Conservation (phyloP, 768 basidiomycete species). For the Tylopilus rubrobrunneus region DNA sequence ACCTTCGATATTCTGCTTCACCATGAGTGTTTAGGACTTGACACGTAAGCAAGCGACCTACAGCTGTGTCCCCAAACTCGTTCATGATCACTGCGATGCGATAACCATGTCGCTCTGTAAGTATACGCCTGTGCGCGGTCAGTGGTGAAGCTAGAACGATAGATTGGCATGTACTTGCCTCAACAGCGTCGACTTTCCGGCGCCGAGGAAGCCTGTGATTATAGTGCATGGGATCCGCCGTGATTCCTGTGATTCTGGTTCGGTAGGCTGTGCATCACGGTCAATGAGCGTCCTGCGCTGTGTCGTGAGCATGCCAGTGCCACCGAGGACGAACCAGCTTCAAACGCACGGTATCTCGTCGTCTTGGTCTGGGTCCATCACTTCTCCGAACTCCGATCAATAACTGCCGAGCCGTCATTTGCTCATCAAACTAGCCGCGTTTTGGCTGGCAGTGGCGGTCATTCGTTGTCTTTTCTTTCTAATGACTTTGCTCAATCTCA, state of each 20-base stretch:
- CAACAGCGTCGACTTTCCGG: constrained; percentile 91
- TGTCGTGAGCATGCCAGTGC: constrained; percentile 8
- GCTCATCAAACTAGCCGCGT: background rate
- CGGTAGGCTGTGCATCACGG: constrained; percentile 1
- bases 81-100: constrained; percentile 98
- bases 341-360: constrained; percentile 57
- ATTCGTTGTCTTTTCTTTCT: background rate
- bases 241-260: constrained; percentile 10
- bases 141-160: background rate
- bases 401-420: constrained; percentile 16
- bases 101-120: constrained; percentile 92
- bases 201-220: constrained; percentile 92
- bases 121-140: constrained; percentile 59
- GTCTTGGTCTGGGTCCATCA: constrained; percentile 47
- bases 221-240: constrained; percentile 80
- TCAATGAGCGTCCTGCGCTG: constrained; percentile 32
- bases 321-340: constrained; percentile 6
- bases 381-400: constrained; percentile 27
- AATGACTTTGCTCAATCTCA: constrained; percentile 24
- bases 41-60: constrained; percentile 34
- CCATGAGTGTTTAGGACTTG: constrained; percentile 17
- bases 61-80: constrained; percentile 94
- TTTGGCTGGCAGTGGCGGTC: background rate
- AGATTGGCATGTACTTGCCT: constrained; percentile 40
- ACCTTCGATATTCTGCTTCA: constrained; percentile 86